Conservation (phyloP, 176 grass and related monocot genomes). For the Dactylis glomerata region DNA sequence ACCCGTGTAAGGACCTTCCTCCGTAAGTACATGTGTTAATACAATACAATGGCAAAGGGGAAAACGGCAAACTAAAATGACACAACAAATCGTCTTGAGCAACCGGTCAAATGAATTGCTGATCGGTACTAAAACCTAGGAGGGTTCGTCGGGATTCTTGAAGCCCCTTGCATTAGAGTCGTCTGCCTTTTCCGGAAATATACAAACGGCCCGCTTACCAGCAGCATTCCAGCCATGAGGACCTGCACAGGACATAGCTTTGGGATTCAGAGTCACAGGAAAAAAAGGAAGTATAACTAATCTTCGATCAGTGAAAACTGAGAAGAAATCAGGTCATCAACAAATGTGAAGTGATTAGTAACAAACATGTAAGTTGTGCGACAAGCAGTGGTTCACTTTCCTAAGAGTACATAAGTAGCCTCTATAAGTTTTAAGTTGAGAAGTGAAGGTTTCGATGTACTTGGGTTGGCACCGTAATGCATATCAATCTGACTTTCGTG, state of each 20-base stretch:
- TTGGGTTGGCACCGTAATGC: not conserved
- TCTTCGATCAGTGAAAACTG: not conserved
- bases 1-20: constrained; percentile 22
- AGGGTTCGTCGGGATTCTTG: constrained; percentile 64
- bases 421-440: not conserved
- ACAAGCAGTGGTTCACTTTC: not conserved
- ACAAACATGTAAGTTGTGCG: not conserved
- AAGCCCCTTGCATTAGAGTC: constrained; percentile 52
- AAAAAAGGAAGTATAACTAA: not conserved
- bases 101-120: not conserved
- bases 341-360: not conserved
- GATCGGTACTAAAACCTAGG: constrained; percentile 84
- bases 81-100: not conserved
- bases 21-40: constrained; percentile 26
- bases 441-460: not conserved
- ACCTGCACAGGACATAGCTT: constrained; percentile 47
- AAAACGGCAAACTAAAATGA: constrained; percentile 10
- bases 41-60: not conserved
- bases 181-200: constrained; percentile 58
- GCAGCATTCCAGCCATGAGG: constrained; percentile 69
- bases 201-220: constrained; percentile 76
- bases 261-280: not conserved
- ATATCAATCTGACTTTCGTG: constrained; percentile 11
- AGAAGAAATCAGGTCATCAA: constrained; percentile 15
- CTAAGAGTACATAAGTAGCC: not conserved